Evolutionary conservation across 2,329 filamentous ascomycete species (phyloP), one percentile per base, ranked within the genome.

Genomic region (Thermomyces lanuginosus): DNA sequence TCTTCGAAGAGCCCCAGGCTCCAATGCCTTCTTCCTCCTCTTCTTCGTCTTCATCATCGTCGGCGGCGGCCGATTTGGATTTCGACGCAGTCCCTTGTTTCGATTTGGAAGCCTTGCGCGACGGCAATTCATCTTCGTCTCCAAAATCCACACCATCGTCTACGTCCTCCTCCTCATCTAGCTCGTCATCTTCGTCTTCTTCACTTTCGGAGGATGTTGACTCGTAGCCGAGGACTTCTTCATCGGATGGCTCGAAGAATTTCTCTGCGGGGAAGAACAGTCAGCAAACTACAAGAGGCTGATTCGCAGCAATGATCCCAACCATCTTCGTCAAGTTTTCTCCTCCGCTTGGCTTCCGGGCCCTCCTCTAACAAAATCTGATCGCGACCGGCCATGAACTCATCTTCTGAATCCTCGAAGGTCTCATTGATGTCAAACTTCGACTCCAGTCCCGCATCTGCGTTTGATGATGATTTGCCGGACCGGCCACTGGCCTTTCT

Each of bases 371-470:
- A 65, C 43, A 86, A 55, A 36, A 98, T 73, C 46, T 80, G 76
- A 54, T 98, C 89, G 37, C 78, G 71, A 37, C 84, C 76, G 33
- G 84, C 63, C 44, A 86, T 81, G 50, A 92, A 92, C 48, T 92
- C 82, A 51, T 98, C 89, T 51, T 92, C 82, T 1, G 83, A 91
- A 49, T 93, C 76, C 38, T 84, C 81, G 41, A 98, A 76, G 54
- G 92, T 82, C 52, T 86, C 74, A 34, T 59, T 48, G 11, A 51
- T 34, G 27, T 47, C 44, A 26, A 50, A 58, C 30, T 48, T 55
- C 17, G 46, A 44, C 21, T 40, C 42, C 24, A 42, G 41, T 6
- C 41, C 33, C 19, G 48, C 29, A 13, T 34, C 29, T 10, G 48
- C 41, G 5, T 49, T 45, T 24, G 49, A 42, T 12, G 42, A 34